Percentiles rank a stretch among this genome's conserved stretches.
Conservation (phyloP, 2,329 filamentous ascomycete genomes). For the Aspergillus pseudonomiae region DNA sequence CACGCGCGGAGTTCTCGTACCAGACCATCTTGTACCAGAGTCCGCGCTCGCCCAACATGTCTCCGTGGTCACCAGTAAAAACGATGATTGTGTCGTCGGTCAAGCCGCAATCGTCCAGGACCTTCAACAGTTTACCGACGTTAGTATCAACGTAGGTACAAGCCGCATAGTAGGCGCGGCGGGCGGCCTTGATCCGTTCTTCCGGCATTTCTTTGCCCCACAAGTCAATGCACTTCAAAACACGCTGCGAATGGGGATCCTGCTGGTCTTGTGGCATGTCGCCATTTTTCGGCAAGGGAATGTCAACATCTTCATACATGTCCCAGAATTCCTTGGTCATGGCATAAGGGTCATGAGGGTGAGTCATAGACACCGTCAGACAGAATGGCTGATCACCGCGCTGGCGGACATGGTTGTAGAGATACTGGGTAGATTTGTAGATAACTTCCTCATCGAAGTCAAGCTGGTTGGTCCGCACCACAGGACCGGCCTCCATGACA, state of each 20-base stretch:
- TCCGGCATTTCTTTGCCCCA: slow-evolving; percentile 82
- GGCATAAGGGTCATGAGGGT: slow-evolving; percentile 93
- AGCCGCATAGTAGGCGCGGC: slow-evolving; percentile 87
- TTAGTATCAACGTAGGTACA: slow-evolving; percentile 94
- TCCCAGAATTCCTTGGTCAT: slow-evolving; percentile 96
- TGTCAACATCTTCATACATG: slow-evolving; percentile 84
- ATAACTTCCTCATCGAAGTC: slow-evolving; percentile 97
- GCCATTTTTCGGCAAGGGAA: slow-evolving; percentile 73
- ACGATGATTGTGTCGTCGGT: slow-evolving; percentile 87
- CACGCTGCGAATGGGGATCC: slow-evolving; percentile 82
- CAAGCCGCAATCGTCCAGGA: slow-evolving; percentile 76
- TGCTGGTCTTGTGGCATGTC: slow-evolving; percentile 78
- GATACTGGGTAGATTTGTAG: slow-evolving; percentile 84
- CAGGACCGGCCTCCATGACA: slow-evolving; percentile 84
- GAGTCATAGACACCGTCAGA: slow-evolving; percentile 88
- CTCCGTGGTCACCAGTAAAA: slow-evolving; percentile 91
- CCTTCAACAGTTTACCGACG: slow-evolving; percentile 77
- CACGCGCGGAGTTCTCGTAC: slow-evolving; percentile 87
- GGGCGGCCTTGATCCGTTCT: slow-evolving; percentile 82
- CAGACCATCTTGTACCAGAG: slow-evolving; percentile 98
- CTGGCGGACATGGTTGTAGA: slow-evolving; percentile 88
- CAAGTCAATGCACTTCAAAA: slow-evolving; percentile 84
- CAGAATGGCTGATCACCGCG: slow-evolving; percentile 78
- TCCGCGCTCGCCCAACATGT: slow-evolving; percentile 91
- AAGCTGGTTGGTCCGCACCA: slow-evolving; percentile 89